A percentile compares a stretch with the other conserved stretches of the same genome.
Evolutionary conservation across 176 grass and related monocot genomes (phyloP).

Genomic region (Phoenix roebelenii): DNA sequence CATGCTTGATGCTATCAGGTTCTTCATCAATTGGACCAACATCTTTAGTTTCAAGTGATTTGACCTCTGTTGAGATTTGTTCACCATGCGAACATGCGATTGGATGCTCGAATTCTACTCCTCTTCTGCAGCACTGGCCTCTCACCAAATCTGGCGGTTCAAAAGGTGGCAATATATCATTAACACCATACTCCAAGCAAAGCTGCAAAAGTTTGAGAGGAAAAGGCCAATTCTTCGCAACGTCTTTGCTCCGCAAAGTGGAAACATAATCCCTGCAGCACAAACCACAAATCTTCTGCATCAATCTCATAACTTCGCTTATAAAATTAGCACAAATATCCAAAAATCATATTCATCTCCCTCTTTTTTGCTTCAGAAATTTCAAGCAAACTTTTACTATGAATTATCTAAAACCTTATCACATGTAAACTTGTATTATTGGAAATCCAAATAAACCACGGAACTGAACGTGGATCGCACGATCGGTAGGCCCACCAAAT

Average conservation of each 20-base stretch:
- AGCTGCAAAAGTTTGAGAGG: constrained; percentile 11
- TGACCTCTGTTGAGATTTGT: background rate
- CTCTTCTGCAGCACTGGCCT: background rate
- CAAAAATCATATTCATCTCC: too few relatives aligned
- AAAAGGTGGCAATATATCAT: constrained; percentile 23
- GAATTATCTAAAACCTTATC: background rate
- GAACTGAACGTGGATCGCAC: background rate
- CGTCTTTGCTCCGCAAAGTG: constrained; percentile 12
- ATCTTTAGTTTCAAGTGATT: background rate
- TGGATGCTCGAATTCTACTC: background rate
- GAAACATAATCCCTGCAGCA: constrained; percentile 25
- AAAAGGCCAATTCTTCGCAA: constrained; percentile 23
- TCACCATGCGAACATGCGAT: constrained; percentile 5
- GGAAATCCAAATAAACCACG: background rate
- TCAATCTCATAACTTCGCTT: background rate
- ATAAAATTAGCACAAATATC: background rate
- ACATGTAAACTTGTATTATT: background rate
- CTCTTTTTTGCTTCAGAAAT: too few relatives aligned
- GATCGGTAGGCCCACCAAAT: too few relatives aligned
- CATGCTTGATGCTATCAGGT: background rate
- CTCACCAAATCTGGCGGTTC: constrained; percentile 10
- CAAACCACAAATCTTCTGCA: background rate
- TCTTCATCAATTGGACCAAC: background rate
- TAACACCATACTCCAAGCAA: constrained; percentile 20
- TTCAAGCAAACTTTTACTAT: too few relatives aligned